Conservation (phyloP, 2,329 filamentous ascomycete genomes). For the Penicillium sp. region DNA sequence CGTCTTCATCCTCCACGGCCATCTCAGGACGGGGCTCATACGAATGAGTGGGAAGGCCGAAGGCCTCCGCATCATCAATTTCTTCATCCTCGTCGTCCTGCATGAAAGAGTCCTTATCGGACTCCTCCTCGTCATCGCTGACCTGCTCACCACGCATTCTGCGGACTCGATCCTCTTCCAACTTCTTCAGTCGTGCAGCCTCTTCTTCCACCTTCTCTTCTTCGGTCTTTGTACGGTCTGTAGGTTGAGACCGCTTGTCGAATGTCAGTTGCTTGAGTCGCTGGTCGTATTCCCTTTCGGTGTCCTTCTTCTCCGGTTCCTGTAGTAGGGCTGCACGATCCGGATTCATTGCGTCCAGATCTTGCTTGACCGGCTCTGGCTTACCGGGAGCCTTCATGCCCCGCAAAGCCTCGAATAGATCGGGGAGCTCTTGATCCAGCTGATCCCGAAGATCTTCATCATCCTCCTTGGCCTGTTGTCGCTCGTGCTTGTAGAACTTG, state of each 20-base stretch:
- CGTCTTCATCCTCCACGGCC: conserved; percentile 88
- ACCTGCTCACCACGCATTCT: conserved; percentile 85
- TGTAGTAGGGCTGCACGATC: conserved; percentile 61
- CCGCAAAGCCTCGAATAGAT: conserved; percentile 70
- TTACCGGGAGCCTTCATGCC: conserved; percentile 56
- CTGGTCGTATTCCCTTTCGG: conserved; percentile 85
- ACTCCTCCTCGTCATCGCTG: conserved; percentile 53
- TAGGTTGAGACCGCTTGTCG: conserved; percentile 80
- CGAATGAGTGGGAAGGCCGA: conserved; percentile 58
- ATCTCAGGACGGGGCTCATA: conserved; percentile 46
- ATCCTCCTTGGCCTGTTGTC: conserved; percentile 87
- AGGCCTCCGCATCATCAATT: conserved; percentile 58
- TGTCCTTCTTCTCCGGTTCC: conserved; percentile 61
- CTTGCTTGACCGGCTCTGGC: conserved; percentile 46
- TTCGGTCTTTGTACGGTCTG: conserved; percentile 84
- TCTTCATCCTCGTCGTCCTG: conserved; percentile 39
- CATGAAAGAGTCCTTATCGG: conserved; percentile 31
- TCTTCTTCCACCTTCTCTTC: conserved; percentile 81
- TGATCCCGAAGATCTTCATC: conserved; percentile 84
- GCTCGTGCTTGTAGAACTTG: conserved; percentile 90
- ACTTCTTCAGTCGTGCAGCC: conserved; percentile 69
- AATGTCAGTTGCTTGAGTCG: conserved; percentile 77
- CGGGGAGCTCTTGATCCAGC: conserved; percentile 77
- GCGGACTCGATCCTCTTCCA: conserved; percentile 77
- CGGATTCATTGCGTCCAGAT: conserved; percentile 57